Evolutionary conservation across 1,284 basidiomycete genomes (phyloP).

Genomic region (Cerrena zonata): DNA sequence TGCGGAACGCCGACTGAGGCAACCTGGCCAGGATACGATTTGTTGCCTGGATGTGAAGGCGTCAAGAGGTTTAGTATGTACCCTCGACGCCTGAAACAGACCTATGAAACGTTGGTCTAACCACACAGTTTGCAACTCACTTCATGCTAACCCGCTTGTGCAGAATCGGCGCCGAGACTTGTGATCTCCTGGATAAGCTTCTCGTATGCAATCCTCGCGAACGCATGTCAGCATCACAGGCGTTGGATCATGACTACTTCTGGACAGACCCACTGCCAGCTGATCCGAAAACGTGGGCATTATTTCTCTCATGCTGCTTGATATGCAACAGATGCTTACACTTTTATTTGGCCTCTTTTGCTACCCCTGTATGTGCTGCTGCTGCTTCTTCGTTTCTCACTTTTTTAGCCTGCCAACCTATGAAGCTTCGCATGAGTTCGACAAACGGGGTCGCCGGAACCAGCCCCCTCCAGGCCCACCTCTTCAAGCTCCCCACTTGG

Average conservation of each 20-base stretch:
- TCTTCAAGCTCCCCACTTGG: conserved; percentile 15
- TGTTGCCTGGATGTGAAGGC: conserved; percentile 76
- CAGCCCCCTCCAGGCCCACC: conserved; percentile 24
- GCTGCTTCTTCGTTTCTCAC: conserved; percentile 10
- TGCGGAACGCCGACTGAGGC: conserved; percentile 83
- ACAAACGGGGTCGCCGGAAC: conserved; percentile 65
- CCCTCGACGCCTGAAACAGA: conserved; percentile 48
- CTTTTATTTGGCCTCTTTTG: conserved; percentile 1
- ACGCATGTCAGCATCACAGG: conserved; percentile 83
- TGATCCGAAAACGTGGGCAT: conserved; percentile 66
- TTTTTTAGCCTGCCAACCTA: conserved; percentile 63
- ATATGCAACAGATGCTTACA: conserved; percentile 5
- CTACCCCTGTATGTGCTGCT: neutral
- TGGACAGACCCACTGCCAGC: conserved; percentile 83
- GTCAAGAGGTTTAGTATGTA: conserved; percentile 53
- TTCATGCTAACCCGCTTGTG: conserved; percentile 3
- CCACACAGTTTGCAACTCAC: neutral
- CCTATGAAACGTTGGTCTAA: conserved; percentile 55
- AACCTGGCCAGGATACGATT: conserved; percentile 77
- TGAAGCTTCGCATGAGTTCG: conserved; percentile 80
- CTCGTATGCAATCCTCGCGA: conserved; percentile 88
- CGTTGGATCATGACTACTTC: conserved; percentile 88
- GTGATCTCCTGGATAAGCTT: conserved; percentile 87
- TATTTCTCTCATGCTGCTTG: conserved; percentile 3
- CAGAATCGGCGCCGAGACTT: conserved; percentile 69